phyloP scores from a whole-genome alignment of 371 early-diverging fungal genomes.

The Saksenaea oblongispora region DNA sequence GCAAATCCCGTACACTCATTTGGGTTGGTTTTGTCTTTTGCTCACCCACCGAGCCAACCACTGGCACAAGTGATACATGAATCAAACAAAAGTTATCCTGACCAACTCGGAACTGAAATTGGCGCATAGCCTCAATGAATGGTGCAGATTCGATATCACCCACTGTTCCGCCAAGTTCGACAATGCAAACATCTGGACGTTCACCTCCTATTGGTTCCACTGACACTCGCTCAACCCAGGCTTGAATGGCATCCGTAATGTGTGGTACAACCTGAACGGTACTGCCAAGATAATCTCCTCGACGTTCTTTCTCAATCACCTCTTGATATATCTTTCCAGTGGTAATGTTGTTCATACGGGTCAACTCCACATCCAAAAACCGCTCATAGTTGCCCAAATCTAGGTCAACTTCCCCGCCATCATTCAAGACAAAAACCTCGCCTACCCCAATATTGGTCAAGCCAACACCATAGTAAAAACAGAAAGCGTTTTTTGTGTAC shows the following conservation, averaged over 20 bases:
- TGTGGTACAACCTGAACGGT: constrained; percentile 99
- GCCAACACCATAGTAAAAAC: background rate
- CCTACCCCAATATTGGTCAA: constrained; percentile 45
- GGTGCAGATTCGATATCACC: constrained; percentile 99
- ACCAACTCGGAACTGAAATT: constrained; percentile 98
- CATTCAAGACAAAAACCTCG: constrained; percentile 99
- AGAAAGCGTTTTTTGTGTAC: constrained; percentile 37
- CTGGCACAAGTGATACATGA: constrained; percentile 97
- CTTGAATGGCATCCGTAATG: constrained; percentile 96
- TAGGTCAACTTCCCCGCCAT: constrained; percentile 99
- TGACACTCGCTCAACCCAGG: constrained; percentile 95
- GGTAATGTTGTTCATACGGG: constrained; percentile 98
- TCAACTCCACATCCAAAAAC: constrained; percentile 92
- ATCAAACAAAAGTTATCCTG: constrained; percentile 96
- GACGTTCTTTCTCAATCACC: constrained; percentile 92
- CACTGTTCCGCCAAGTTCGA: constrained; percentile 99
- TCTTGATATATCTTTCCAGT: constrained; percentile 98
- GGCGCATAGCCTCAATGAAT: constrained; percentile 98
- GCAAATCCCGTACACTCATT: constrained; percentile 91
- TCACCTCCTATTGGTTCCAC: constrained; percentile 82
- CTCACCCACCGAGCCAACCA: constrained; percentile 97
- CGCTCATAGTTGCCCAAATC: constrained; percentile 99
- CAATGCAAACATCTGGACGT: constrained; percentile 96
- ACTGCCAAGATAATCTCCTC: constrained; percentile 98
- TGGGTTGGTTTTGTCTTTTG: constrained; percentile 99